These are phyloP conservation scores for Claviceps sp. DNA, from an alignment of 2,329 filamentous ascomycete genomes.

Conservation along the genomic window DNA sequence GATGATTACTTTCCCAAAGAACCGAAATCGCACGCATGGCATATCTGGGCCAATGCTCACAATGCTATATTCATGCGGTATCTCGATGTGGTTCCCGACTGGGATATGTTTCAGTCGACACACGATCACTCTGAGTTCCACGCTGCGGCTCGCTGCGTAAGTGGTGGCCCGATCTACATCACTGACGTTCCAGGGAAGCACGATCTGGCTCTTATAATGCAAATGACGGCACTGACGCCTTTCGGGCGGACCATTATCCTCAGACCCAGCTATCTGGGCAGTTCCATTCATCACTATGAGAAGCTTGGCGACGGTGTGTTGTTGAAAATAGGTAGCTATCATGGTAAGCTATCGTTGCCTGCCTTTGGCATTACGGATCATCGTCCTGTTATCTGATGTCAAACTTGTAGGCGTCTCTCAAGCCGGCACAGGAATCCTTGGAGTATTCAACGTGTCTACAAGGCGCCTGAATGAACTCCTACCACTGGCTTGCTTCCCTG, in stretches of 20 bases:
- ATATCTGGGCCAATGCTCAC: constrained; percentile 88
- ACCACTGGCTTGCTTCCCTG: constrained; percentile 58
- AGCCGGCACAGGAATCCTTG: constrained; percentile 65
- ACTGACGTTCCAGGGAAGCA: constrained; percentile 81
- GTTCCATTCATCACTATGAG: constrained; percentile 59
- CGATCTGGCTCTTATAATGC: constrained; percentile 57
- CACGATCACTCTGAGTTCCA: constrained; percentile 68
- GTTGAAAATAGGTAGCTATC: constrained; percentile 68
- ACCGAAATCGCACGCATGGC: constrained; percentile 76
- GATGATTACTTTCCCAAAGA: constrained; percentile 86
- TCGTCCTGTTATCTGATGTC: background rate
- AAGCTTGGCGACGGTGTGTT: constrained; percentile 60
- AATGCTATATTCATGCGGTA: constrained; percentile 73
- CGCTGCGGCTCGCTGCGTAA: constrained; percentile 78
- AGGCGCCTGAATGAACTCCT: constrained; percentile 54
- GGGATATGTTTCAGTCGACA: constrained; percentile 56
- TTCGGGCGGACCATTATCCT: constrained; percentile 67
- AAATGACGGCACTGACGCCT: constrained; percentile 67
- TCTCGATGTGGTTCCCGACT: constrained; percentile 76
- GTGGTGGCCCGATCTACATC: constrained; percentile 86
- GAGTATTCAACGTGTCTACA: constrained; percentile 68
- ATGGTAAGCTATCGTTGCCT: constrained; percentile 34
- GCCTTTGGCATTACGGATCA: background rate
- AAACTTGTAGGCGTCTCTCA: constrained; percentile 29
- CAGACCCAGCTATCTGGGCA: constrained; percentile 61